Conservation (phyloP, 192 early-diverging fungal genomes). For the Backusella mclennaniae region DNA sequence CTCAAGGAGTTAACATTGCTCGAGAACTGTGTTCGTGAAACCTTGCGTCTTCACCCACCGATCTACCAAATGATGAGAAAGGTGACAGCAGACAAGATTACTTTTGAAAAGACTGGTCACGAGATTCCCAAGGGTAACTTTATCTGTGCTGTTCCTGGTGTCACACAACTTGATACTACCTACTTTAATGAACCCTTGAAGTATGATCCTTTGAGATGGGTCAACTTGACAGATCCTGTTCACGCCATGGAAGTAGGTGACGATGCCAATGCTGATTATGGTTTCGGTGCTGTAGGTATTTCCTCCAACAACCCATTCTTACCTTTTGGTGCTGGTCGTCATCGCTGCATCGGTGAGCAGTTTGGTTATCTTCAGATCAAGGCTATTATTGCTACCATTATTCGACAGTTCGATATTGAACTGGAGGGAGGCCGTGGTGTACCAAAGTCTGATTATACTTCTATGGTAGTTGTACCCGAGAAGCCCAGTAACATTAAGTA, state of each 20-base stretch:
- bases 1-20: slow-evolving; percentile 74
- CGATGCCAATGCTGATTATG: slow-evolving; percentile 65
- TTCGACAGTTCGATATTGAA: slow-evolving; percentile 76
- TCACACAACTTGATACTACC: slow-evolving; percentile 75
- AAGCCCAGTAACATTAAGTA: slow-evolving; percentile 54
- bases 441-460: slow-evolving; percentile 85
- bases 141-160: slow-evolving; percentile 78
- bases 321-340: slow-evolving; percentile 97
- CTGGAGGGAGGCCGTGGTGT: slow-evolving; percentile 65
- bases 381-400: slow-evolving; percentile 81
- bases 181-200: slow-evolving; percentile 78
- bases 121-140: slow-evolving; percentile 90
- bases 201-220: slow-evolving; percentile 84
- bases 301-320: slow-evolving; percentile 81
- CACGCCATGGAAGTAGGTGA: slow-evolving; percentile 48
- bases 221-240: slow-evolving; percentile 57
- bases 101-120: slow-evolving; percentile 72
- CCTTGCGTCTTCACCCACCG: slow-evolving; percentile 90
- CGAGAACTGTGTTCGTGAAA: slow-evolving; percentile 87
- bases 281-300: slow-evolving; percentile 66
- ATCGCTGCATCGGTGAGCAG: slow-evolving; percentile 97
- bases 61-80: slow-evolving; percentile 94
- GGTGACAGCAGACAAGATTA: slow-evolving; percentile 69
- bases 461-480: slow-evolving; percentile 88
- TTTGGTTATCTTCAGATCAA: slow-evolving; percentile 98